A percentile compares a stretch with the other conserved stretches of the same genome.
Conservation (phyloP, 768 basidiomycete species). For the Rhodotorula kratochvilovae region DNA sequence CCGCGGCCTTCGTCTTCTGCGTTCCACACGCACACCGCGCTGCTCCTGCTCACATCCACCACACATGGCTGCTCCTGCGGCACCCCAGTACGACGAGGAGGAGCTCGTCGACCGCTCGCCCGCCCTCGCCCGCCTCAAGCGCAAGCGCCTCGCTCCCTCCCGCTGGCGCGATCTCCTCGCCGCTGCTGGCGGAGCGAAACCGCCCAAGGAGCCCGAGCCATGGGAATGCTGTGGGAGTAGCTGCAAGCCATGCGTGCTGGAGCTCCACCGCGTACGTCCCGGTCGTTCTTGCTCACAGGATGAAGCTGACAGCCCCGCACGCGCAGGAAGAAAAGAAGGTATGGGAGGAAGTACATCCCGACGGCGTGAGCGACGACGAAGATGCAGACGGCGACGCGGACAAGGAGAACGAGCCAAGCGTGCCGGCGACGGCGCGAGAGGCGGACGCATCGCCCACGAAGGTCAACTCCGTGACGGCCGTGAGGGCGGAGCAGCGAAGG, state of each 20-base stretch:
- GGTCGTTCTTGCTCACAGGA: conserved; percentile 27
- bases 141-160: conserved; percentile 17
- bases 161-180: neutral
- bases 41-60: too few species aligned
- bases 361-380: conserved; percentile 42
- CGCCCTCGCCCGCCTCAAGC: conserved; percentile 1
- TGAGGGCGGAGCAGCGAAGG: neutral
- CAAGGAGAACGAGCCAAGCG: neutral
- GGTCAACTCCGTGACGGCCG: neutral
- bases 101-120: conserved; percentile 9
- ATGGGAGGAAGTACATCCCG: conserved; percentile 9
- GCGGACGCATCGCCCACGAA: conserved; percentile 2
- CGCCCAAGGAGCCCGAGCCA: conserved; percentile 22
- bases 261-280: neutral
- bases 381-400: neutral
- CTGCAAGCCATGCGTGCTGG: conserved; percentile 24
- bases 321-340: neutral
- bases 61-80: too few species aligned
- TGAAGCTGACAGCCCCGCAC: neutral
- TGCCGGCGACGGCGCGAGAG: neutral
- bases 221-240: conserved; percentile 31
- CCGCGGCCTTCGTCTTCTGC: too few species aligned
- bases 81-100: neutral
- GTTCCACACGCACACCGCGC: too few species aligned
- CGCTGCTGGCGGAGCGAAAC: fast-evolving